phyloP scores from a whole-genome alignment of 306 rosid species.

The Cercis canadensis region DNA sequence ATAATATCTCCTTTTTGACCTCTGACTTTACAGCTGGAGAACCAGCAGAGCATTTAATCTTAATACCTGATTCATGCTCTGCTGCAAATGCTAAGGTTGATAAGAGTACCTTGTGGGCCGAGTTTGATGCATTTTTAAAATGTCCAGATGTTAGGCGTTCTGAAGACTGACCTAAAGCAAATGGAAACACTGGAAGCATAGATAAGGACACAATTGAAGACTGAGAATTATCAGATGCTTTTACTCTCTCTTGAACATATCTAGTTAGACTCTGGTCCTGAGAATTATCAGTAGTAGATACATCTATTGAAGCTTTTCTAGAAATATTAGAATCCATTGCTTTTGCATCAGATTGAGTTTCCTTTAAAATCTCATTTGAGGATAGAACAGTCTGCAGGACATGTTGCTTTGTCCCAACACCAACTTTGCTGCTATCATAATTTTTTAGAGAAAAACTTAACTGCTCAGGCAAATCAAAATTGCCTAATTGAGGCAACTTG shows the following conservation, averaged over 20 bases:
- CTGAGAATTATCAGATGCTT: slow-evolving; percentile 39
- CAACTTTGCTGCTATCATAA: slow-evolving; percentile 34
- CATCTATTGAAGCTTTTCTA: slow-evolving; percentile 43
- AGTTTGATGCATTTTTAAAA: slow-evolving; percentile 48
- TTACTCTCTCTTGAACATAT: slow-evolving; percentile 39
- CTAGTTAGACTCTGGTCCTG: slow-evolving; percentile 29
- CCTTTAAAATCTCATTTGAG: slow-evolving; percentile 37
- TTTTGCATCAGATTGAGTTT: slow-evolving; percentile 41
- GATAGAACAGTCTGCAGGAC: slow-evolving; percentile 34
- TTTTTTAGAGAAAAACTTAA: slow-evolving; percentile 25
- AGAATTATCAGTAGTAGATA: slow-evolving; percentile 26
- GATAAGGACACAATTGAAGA: slow-evolving; percentile 40
- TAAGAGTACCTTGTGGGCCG: slow-evolving; percentile 62
- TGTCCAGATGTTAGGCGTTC: slow-evolving; percentile 46
- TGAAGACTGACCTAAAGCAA: slow-evolving; percentile 51
- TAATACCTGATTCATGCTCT: slow-evolving; percentile 58
- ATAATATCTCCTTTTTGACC: slow-evolving; percentile 22
- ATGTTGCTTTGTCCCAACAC: slow-evolving; percentile 35
- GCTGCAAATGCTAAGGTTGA: slow-evolving; percentile 82
- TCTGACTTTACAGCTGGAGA: slow-evolving; percentile 13
- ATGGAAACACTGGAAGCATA: slow-evolving; percentile 39
- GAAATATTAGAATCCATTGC: slow-evolving; percentile 39
- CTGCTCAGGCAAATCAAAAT: slow-evolving; percentile 32
- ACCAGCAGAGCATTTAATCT: slow-evolving; percentile 38
- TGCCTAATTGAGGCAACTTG: slow-evolving; percentile 27